Evolutionary conservation across 805 yeast genomes (phyloP), one percentile per base, ranked within the genome.

Genomic region (Nakazawaea ishiwadae): DNA sequence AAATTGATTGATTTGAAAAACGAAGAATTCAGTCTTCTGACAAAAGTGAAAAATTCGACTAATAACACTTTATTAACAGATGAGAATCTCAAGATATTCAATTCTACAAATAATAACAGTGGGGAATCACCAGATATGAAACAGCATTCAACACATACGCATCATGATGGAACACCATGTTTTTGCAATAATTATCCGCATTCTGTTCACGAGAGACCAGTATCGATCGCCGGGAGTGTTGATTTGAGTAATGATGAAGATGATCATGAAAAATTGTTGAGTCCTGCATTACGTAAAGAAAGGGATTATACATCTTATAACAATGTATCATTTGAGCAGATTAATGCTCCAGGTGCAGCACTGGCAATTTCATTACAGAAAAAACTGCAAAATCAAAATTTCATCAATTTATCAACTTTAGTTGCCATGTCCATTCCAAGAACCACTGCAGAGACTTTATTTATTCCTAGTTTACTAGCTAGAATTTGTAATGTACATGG

Each of bases 401-500:
- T 70, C 34, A 52, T 70, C 35, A 73, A 71, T 50, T 55, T 77
- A 38, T 77, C 81, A 1, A 71, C 71, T 17, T 56, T 77, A 20
- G 88, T 84, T 4, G 86, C 91, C 0, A 71, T 83, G 46, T 75
- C 91, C 0, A 73, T 82, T 8, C 93, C 91, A 5, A 65, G 93
- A 54, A 75, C 84, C 14, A 84, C 91, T 0, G 90, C 82, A 51
- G 93, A 84, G 54, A 83, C 88, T 0, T 61, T 84, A 31, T 81
- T 83, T 51, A 77, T 82, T 28, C 91, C 93, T 0, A 78, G 85
- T 6, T 59, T 84, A 37, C 62, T 84, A 45, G 84, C 88, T 5
- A 73, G 78, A 42, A 70, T 84, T 37, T 82, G 87, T 44, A 79
- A 79, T 51, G 75, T 71, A 1, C 84, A 79, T 58, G 91, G 93